Conservation (phyloP, 768 basidiomycete species). For the Peribolospora baueri region DNA sequence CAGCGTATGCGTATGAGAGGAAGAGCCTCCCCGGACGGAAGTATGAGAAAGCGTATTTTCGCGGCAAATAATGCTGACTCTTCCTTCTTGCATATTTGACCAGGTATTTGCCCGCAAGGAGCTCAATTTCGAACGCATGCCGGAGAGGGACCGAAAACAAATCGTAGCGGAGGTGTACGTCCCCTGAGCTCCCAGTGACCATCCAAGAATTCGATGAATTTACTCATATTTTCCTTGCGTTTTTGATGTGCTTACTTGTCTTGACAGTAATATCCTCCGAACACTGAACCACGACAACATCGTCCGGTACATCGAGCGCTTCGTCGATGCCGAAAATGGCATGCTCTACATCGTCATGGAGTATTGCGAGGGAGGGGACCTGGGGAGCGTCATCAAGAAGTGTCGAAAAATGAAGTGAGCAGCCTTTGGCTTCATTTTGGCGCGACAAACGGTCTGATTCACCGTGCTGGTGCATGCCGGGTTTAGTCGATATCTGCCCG, state of each 20-base stretch:
- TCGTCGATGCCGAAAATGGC: conserved; percentile 66
- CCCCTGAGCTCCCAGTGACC: background rate
- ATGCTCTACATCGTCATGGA: conserved; percentile 98
- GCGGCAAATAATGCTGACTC: background rate
- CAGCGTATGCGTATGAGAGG: conserved; percentile 9
- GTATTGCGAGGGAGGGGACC: conserved; percentile 90
- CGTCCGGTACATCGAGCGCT: conserved; percentile 76
- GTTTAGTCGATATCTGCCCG: conserved; percentile 42
- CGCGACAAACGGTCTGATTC: conserved; percentile 21
- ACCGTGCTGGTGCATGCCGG: too few relatives aligned
- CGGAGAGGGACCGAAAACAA: conserved; percentile 81
- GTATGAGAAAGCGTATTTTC: background rate
- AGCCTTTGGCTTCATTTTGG: conserved; percentile 17
- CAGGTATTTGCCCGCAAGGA: conserved; percentile 78
- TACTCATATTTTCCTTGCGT: background rate
- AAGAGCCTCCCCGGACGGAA: background rate
- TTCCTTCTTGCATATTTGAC: background rate
- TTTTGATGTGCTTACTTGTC: background rate
- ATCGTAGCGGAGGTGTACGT: conserved; percentile 93
- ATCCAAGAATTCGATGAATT: too few relatives aligned
- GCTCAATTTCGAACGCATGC: conserved; percentile 93
- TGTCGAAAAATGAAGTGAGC: conserved; percentile 13
- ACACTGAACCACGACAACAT: conserved; percentile 87
- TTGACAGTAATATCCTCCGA: conserved; percentile 70
- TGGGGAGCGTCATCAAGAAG: conserved; percentile 57